phyloP scores from a whole-genome alignment of 495 filamentous ascomycete species.

The Hypoxylon cercidicola region DNA sequence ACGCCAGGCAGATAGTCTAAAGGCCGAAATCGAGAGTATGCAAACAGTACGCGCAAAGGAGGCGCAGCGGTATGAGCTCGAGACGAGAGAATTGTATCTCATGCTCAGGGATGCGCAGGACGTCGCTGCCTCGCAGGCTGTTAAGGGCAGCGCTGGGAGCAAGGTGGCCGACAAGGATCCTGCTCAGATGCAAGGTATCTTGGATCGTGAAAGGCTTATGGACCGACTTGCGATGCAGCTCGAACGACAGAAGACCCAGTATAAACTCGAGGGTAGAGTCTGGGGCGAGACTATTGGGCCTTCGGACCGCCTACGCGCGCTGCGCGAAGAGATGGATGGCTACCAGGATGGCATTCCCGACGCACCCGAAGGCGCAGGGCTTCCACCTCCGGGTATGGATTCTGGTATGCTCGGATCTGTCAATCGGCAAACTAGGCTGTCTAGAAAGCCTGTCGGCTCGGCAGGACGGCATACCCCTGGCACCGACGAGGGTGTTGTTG shows the following conservation, averaged over 20 bases:
- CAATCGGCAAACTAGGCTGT: slow-evolving; percentile 64
- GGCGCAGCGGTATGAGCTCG: slow-evolving; percentile 91
- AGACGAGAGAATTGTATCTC: slow-evolving; percentile 95
- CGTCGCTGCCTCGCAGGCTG: slow-evolving; percentile 86
- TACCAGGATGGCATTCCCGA: slow-evolving; percentile 48
- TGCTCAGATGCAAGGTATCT: slow-evolving; percentile 86
- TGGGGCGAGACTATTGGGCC: slow-evolving; percentile 87
- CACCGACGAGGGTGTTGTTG: slow-evolving; percentile 48
- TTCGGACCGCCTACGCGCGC: slow-evolving; percentile 88
- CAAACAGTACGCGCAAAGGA: slow-evolving; percentile 90
- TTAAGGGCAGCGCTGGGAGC: slow-evolving; percentile 69
- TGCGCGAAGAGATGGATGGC: slow-evolving; percentile 95
- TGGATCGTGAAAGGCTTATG: slow-evolving; percentile 93
- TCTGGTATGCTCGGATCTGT: slow-evolving; percentile 75
- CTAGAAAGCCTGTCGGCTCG: slow-evolving; percentile 62
- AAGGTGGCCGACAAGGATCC: slow-evolving; percentile 70
- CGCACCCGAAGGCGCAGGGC: slow-evolving; percentile 48
- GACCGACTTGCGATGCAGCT: slow-evolving; percentile 91
- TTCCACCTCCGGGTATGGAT: slow-evolving; percentile 44
- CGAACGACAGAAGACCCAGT: slow-evolving; percentile 96
- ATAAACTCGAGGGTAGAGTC: slow-evolving; percentile 94
- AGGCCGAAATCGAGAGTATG: slow-evolving; percentile 87
- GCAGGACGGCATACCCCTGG: slow-evolving; percentile 54
- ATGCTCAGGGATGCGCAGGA: slow-evolving; percentile 99
- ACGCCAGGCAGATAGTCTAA: slow-evolving; percentile 85